phyloP scores from a whole-genome alignment of 179 eudicot genomes.

The Beta corolliflora region DNA sequence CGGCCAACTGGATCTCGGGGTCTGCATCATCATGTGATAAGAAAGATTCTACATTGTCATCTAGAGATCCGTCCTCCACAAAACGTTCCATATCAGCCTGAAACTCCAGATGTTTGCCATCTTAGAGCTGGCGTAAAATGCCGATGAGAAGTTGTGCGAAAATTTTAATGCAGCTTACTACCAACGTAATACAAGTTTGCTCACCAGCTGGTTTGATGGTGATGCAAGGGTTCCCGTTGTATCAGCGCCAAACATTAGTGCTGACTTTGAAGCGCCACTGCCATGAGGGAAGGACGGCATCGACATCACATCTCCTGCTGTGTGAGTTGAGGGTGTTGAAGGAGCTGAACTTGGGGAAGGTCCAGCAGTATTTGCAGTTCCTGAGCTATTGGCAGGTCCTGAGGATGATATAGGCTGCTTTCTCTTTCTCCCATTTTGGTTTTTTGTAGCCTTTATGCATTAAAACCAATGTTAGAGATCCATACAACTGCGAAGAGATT shows the following conservation, averaged over 20 bases:
- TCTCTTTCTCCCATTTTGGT: conserved; percentile 84
- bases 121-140: conserved; percentile 37
- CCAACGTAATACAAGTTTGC: conserved; percentile 10
- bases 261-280: conserved; percentile 69
- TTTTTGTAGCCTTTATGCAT: conserved; percentile 68
- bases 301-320: conserved; percentile 88
- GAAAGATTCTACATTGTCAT: conserved; percentile 92
- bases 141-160: conserved; percentile 34
- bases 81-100: conserved; percentile 87
- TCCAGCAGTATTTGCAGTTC: conserved; percentile 94
- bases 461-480: conserved; percentile 37
- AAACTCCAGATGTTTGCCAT: conserved; percentile 46
- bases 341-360: conserved; percentile 98
- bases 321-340: conserved; percentile 92
- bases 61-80: conserved; percentile 82
- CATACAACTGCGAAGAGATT: conserved; percentile 6
- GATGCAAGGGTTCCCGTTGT: conserved; percentile 66
- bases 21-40: conserved; percentile 93
- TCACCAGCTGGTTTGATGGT: conserved; percentile 81
- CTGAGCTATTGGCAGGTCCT: conserved; percentile 97
- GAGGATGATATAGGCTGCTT: conserved; percentile 92
- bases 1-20: conserved; percentile 80
- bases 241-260: conserved; percentile 79
- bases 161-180: neutral
- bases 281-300: conserved; percentile 73